phyloP scores from a whole-genome alignment of 257 asterid genomes.

The Lantana camara region DNA sequence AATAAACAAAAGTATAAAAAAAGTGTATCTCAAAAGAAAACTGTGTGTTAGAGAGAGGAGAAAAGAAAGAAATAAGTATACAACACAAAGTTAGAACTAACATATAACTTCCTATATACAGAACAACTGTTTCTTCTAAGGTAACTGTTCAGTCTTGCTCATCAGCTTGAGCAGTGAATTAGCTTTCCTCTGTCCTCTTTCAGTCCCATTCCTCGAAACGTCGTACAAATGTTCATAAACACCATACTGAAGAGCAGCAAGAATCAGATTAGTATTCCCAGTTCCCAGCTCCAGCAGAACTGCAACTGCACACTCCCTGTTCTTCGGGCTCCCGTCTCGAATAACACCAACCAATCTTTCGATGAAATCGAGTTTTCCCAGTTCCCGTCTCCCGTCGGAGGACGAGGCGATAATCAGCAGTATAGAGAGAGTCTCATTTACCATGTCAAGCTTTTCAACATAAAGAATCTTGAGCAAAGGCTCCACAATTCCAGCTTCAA shows the following conservation, averaged over 20 bases:
- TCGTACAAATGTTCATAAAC: constrained; percentile 68
- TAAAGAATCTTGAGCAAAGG: constrained; percentile 47
- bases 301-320: constrained; percentile 85
- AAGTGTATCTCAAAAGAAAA: too few relatives aligned
- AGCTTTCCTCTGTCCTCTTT: constrained; percentile 83
- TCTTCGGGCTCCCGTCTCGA: constrained; percentile 66
- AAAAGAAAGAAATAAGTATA: too few relatives aligned
- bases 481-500: constrained; percentile 64
- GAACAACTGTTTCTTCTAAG: constrained; percentile 20
- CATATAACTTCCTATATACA: background rate
- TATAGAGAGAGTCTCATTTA: constrained; percentile 64
- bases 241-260: constrained; percentile 85
- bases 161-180: constrained; percentile 55
- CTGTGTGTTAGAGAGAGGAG: too few relatives aligned
- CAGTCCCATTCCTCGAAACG: constrained; percentile 63
- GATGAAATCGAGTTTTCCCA: constrained; percentile 64
- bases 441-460: constrained; percentile 66
- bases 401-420: constrained; percentile 54
- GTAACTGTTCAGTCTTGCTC: constrained; percentile 58
- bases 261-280: constrained; percentile 52
- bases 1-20: too few relatives aligned
- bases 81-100: too few relatives aligned
- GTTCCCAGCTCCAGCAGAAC: constrained; percentile 72
- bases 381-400: constrained; percentile 63
- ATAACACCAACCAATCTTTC: constrained; percentile 57